Evolutionary conservation across 164 flowering plant genomes (phyloP), one percentile per base, ranked within the genome.

Genomic region (Magnolia sinica): DNA sequence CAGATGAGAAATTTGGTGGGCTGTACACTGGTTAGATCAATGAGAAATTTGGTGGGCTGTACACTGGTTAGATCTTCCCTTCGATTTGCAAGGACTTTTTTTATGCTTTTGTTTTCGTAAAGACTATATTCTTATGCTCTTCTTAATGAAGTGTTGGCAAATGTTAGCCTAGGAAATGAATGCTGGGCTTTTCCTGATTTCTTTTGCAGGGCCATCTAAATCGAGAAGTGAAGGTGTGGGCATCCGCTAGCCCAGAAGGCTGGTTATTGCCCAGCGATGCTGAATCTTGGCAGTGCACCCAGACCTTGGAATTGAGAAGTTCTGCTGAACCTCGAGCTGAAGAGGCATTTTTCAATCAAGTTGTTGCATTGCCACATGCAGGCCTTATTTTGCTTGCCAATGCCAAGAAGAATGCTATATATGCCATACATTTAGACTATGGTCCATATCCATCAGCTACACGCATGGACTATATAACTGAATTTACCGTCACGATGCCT

Each of bases 261-360:
- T 96, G 98, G 98, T 82, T 91, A 49, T 88, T 92, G 70, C 93
- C 92, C 66, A 88, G 91, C 86, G 91, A 92, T 83, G 85, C 90
- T 70, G 93, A 92, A 73, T 88, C 93, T 22, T 96, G 98, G 98
- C 84, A 86, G 74, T 96, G 99, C 76, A 89, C 84, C 52, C 99
- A 96, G 87, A 91, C 92, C 9, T 78, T 96, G 81, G 96, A 90
- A 19, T 81, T 96, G 80, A 91, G 78, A 78, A 91, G 99, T 81
- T 92, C 97, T 50, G 72, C 86, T 77, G 90, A 88, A 82, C 76
- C 89, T 71, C 83, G 77, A 29, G 74, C 72, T 31, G 98, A 91
- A 79, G 98, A 91, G 67, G 96, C 93, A 50, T 96, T 96, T 86
- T 94, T 96, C 61, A 96, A 96, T 84, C 99, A 96, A 90, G 96